phyloP scores from a whole-genome alignment of 192 early-diverging fungal species.

The Dimargaris cristalligena region DNA sequence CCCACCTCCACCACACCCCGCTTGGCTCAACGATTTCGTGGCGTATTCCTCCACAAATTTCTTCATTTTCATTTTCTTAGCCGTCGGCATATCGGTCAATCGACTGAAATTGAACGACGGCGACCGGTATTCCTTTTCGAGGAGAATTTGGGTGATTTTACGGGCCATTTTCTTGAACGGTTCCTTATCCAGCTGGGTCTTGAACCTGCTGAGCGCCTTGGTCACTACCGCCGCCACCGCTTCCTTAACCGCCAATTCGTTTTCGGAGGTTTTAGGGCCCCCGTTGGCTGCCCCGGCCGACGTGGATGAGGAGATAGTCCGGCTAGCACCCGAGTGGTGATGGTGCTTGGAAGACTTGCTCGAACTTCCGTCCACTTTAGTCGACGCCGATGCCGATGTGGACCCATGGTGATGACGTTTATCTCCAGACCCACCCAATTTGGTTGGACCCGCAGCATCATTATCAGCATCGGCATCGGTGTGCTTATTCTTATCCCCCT shows the following conservation, averaged over 20 bases:
- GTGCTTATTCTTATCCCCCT: slow-evolving; percentile 7
- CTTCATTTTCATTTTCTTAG: slow-evolving; percentile 28
- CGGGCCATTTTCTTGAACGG: slow-evolving; percentile 31
- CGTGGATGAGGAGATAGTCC: not conserved
- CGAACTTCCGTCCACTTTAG: not conserved
- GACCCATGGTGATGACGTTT: not conserved
- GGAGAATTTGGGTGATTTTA: slow-evolving; percentile 28
- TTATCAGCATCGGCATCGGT: slow-evolving; percentile 3
- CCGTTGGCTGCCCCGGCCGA: not conserved
- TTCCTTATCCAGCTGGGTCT: slow-evolving; percentile 22
- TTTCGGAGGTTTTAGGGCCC: slow-evolving; percentile 15
- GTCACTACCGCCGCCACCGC: slow-evolving; percentile 30
- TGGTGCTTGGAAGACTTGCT: no score
- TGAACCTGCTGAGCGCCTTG: slow-evolving; percentile 24
- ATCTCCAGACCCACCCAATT: no score
- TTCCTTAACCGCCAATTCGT: slow-evolving; percentile 22
- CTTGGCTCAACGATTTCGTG: slow-evolving; percentile 14
- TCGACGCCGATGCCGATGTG: not conserved
- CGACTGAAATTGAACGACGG: slow-evolving; percentile 20
- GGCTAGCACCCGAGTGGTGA: no score
- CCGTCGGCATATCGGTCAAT: slow-evolving; percentile 23
- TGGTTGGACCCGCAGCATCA: no score
- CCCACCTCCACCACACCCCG: no score
- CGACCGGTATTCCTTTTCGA: slow-evolving; percentile 32
- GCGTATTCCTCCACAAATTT: slow-evolving; percentile 27